Evolutionary conservation across 2,329 filamentous ascomycete genomes (phyloP).

Genomic region (Hypoxylon sp.): DNA sequence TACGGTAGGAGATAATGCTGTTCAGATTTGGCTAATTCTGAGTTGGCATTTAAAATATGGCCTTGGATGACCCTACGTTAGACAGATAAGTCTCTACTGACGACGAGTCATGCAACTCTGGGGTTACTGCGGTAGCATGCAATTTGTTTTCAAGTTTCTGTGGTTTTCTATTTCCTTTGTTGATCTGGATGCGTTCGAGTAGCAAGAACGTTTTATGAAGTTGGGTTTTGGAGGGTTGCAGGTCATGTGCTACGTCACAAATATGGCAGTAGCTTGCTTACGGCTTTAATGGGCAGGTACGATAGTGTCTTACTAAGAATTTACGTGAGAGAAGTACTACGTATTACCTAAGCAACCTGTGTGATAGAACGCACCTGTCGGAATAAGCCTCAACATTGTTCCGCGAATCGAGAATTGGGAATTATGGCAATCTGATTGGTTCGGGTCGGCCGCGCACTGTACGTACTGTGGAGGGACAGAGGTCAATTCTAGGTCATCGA

Average conservation of each 20-base stretch:
- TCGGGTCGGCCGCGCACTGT: constrained; percentile 5
- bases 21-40: not conserved
- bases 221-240: constrained; percentile 19
- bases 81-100: not conserved
- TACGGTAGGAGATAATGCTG: not conserved
- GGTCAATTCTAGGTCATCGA: constrained; percentile 20
- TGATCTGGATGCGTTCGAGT: constrained; percentile 28
- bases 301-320: not conserved
- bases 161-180: constrained; percentile 23
- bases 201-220: constrained; percentile 27
- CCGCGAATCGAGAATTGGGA: constrained; percentile 39
- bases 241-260: constrained; percentile 40
- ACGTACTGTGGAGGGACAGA: constrained; percentile 22
- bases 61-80: not conserved
- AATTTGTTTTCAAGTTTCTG: constrained; percentile 16
- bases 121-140: constrained; percentile 16
- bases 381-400: constrained; percentile 30
- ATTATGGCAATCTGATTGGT: constrained; percentile 35
- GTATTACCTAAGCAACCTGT: constrained; percentile 12
- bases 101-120: not conserved
- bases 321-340: not conserved
- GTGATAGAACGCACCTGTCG: constrained; percentile 11
- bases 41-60: not conserved
- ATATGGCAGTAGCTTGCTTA: constrained; percentile 7
- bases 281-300: constrained; percentile 4